phyloP scores from a whole-genome alignment of 2,329 filamentous ascomycete species.

The Fusarium chlamydosporum region DNA sequence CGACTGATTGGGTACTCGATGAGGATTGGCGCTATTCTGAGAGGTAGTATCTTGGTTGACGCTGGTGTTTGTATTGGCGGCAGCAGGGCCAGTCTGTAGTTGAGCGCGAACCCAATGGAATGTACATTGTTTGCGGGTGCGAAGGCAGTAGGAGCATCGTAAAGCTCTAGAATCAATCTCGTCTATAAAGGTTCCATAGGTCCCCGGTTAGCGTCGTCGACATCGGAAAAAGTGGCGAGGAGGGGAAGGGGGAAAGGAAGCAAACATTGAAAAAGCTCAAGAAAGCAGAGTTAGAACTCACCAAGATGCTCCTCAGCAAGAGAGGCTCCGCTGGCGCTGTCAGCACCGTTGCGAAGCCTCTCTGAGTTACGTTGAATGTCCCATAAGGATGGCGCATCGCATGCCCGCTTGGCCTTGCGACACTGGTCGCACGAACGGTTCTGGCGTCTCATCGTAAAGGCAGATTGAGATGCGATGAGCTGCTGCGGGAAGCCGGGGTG shows the following conservation, averaged over 20 bases:
- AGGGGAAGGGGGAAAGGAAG: slow-evolving; percentile 18
- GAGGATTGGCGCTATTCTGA: slow-evolving; percentile 38
- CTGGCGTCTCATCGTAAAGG: slow-evolving; percentile 47
- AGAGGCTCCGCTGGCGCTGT: slow-evolving; percentile 42
- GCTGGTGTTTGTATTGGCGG: slow-evolving; percentile 26
- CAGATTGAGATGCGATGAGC: slow-evolving; percentile 17
- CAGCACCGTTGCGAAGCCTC: slow-evolving; percentile 44
- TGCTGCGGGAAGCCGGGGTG: slow-evolving; percentile 10
- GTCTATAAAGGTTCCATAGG: slow-evolving; percentile 44
- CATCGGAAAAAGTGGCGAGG: slow-evolving; percentile 37
- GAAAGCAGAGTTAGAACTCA: slow-evolving; percentile 33
- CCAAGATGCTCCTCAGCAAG: slow-evolving; percentile 50
- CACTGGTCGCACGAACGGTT: slow-evolving; percentile 52
- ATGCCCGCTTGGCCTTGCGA: slow-evolving; percentile 51
- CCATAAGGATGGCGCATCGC: slow-evolving; percentile 51
- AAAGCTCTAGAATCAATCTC: slow-evolving; percentile 50
- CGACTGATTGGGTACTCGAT: slow-evolving; percentile 48
- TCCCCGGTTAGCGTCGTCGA: slow-evolving; percentile 45
- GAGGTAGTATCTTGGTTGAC: slow-evolving; percentile 34
- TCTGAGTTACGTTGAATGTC: slow-evolving; percentile 50
- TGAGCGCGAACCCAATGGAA: slow-evolving; percentile 51
- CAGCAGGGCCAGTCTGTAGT: slow-evolving; percentile 47
- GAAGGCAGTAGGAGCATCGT: slow-evolving; percentile 51
- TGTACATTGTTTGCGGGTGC: slow-evolving; percentile 51
- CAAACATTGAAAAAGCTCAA: not conserved